Evolutionary conservation across 2,329 filamentous ascomycete genomes (phyloP), one percentile per base, ranked within the genome.

Genomic region (Orbilia oligospora): DNA sequence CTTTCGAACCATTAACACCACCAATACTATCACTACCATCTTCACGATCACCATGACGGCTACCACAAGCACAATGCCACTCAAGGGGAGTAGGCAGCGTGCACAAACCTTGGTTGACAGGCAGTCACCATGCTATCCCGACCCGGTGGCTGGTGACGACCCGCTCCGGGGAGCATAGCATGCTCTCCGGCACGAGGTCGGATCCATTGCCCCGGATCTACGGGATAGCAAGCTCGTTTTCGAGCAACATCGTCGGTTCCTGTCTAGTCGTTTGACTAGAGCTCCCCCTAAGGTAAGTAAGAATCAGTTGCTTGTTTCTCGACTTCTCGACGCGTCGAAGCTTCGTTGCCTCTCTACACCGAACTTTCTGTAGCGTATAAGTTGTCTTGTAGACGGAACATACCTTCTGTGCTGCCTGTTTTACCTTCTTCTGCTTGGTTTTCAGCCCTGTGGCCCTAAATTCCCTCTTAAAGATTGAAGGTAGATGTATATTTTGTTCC

Each of bases 11-110:
- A 64, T 44, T 27, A 71, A 18, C 44, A 64, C 30, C 30, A 64
- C 24, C 56, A 71, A 22, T 56, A 64, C 41, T 33, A 46, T 14
- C 20, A 44, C 16, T 18, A 38, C 18, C 3, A 36, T 30, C 46
- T 64, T 16, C 33, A 71, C 4, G 5, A 61, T 24, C 22, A 71
- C n/a, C 44, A 53, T 12, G 20, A 71, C 20, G 3, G 44, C 44
- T 22, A 71, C 67, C 38, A 71, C 22, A 9, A 27, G 30, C 55
- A 22, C 36, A 61, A 41, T 61, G 33, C 33, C 55, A 44, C 24
- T 33, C 41, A 36, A 16, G 30, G 38, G 30, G 24, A 38, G 53
- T 8, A 1, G 2, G 53, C 24, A 5, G 53, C 24, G 30, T 53
- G 24, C 18, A 36, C 4, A n/a, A 16, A 20, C 14, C 53, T 56